A percentile compares a stretch with the other conserved stretches of the same genome.
Evolutionary conservation across 345 rosid genomes (phyloP).

Genomic region (Geranium brycei): DNA sequence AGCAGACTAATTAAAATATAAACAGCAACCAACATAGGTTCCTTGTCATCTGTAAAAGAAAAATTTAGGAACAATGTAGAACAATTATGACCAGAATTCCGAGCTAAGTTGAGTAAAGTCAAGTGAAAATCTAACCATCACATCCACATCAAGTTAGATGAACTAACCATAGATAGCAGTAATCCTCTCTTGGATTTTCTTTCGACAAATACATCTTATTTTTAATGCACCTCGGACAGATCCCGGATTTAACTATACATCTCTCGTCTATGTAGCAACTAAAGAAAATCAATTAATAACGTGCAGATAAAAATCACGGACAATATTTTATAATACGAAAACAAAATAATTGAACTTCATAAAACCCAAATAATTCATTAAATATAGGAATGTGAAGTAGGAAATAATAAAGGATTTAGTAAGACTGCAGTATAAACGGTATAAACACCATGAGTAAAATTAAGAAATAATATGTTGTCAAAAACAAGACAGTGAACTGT

Average conservation of each 20-base stretch:
- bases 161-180: slow-evolving; percentile 53
- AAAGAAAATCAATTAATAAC: slow-evolving; percentile 2
- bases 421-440: too few relatives aligned
- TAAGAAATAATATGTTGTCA: too few relatives aligned
- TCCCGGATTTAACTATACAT: slow-evolving; percentile 52
- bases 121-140: neutral
- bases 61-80: neutral
- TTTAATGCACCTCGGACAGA: slow-evolving; percentile 41
- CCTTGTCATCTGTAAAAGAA: too few relatives aligned
- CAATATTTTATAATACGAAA: neutral
- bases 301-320: neutral
- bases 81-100: neutral
- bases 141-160: neutral
- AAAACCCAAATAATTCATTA: too few relatives aligned
- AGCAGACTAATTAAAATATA: neutral
- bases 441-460: too few relatives aligned
- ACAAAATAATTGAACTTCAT: neutral
- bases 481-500: too few relatives aligned
- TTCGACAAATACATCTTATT: slow-evolving; percentile 56
- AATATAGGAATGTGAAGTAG: too few relatives aligned
- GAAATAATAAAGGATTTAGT: neutral
- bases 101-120: neutral
- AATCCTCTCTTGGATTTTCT: slow-evolving; percentile 76
- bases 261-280: slow-evolving; percentile 45
- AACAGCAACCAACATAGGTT: neutral